A percentile compares a stretch with the other conserved stretches of the same genome.
Evolutionary conservation across 2,329 filamentous ascomycete genomes (phyloP).

Genomic region (Aspergillus sp.): DNA sequence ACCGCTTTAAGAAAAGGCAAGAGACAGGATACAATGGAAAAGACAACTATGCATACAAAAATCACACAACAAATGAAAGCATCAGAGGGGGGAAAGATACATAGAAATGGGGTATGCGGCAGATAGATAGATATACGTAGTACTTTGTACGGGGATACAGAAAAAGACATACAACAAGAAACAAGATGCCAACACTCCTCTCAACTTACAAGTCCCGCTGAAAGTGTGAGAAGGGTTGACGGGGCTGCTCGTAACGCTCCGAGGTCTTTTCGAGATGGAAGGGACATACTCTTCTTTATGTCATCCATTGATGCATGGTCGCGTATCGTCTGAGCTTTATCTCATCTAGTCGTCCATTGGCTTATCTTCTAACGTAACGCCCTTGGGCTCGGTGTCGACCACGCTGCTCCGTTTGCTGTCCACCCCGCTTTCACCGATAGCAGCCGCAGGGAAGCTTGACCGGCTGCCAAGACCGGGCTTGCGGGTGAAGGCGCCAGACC

Average conservation of each 20-base stretch:
- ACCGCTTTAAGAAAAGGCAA: conserved; percentile 6
- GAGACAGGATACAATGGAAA: not conserved
- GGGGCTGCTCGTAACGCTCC: not conserved
- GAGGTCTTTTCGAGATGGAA: no score
- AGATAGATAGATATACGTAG: not conserved
- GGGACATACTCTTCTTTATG: not conserved
- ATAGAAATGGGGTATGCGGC: conserved; percentile 7
- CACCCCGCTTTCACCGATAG: conserved; percentile 23
- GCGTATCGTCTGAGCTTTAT: not conserved
- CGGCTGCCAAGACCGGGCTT: conserved; percentile 49
- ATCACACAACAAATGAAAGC: not conserved
- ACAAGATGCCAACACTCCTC: conserved; percentile 2
- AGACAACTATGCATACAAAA: conserved; percentile 6
- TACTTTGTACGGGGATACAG: conserved; percentile 1
- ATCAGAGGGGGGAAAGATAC: not conserved
- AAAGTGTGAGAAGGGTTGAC: conserved; percentile 7
- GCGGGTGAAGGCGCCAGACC: conserved; percentile 50
- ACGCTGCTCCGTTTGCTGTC: conserved; percentile 36
- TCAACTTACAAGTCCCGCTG: conserved; percentile 16
- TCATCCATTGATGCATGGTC: not conserved
- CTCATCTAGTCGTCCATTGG: conserved; percentile 65
- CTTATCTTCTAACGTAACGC: conserved; percentile 70
- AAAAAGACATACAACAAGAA: conserved; percentile 3
- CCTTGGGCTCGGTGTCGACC: conserved; percentile 40
- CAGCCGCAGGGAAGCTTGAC: conserved; percentile 28